phyloP scores from a whole-genome alignment of 2,329 filamentous ascomycete species.

The Colletotrichum sp. region DNA sequence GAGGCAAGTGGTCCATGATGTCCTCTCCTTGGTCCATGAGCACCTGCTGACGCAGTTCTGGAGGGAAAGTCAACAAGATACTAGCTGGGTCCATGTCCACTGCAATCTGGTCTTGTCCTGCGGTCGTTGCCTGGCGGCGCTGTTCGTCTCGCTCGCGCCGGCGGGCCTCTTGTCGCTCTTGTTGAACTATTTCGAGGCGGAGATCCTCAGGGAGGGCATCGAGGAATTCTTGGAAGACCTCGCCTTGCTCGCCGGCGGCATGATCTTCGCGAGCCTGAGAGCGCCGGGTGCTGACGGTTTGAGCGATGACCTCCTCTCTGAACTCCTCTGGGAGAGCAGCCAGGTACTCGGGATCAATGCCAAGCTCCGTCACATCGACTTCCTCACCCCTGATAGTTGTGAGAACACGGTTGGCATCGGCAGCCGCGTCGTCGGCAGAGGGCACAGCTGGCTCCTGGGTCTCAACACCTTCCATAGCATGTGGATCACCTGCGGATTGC shows the following conservation, averaged over 20 bases:
- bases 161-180: constrained; percentile 87
- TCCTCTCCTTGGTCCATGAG: constrained; percentile 92
- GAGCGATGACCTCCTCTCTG: constrained; percentile 92
- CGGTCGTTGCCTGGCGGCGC: constrained; percentile 67
- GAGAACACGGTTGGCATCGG: constrained; percentile 63
- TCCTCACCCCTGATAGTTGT: constrained; percentile 86
- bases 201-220: constrained; percentile 91
- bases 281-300: constrained; percentile 83
- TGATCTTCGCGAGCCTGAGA: constrained; percentile 74
- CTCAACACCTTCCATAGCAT: constrained; percentile 82
- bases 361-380: constrained; percentile 91
- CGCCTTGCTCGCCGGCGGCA: constrained; percentile 75
- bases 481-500: constrained; percentile 36
- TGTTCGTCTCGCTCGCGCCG: constrained; percentile 84
- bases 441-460: constrained; percentile 42
- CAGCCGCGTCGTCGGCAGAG: constrained; percentile 33
- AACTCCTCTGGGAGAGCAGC: constrained; percentile 98
- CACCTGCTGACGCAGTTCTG: constrained; percentile 82
- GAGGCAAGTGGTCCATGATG: constrained; percentile 81
- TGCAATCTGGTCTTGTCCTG: constrained; percentile 50
- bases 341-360: constrained; percentile 93
- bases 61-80: constrained; percentile 89
- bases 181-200: constrained; percentile 86
- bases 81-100: constrained; percentile 92
- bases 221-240: constrained; percentile 92